Evolutionary conservation across 225 moss, liverwort and hornwort genomes (phyloP), one percentile per base, ranked within the genome.

Genomic region (Takakia lepidozioides): DNA sequence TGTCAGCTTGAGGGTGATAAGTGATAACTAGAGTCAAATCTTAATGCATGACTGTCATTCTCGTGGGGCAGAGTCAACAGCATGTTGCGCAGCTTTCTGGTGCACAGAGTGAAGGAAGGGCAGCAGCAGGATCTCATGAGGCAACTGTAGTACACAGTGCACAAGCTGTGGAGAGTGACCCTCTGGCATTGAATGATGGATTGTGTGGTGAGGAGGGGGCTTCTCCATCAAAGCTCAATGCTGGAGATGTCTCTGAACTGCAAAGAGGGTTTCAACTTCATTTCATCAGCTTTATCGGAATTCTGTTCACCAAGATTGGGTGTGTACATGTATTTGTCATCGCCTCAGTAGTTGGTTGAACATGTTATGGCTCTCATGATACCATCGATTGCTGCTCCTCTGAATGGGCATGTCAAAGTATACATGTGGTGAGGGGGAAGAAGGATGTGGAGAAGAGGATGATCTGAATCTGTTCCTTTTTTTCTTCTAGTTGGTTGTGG

Each of bases 221-320:
- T 13, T 19, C 19, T 16, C 16, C 19, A 10, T 19, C 22, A 10
- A 41, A 27, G 25, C 27, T 42, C 8, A 8, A 15, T 2, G 19
- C 14, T 17, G 64, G 67, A 41, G 67, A 67, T 43, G 41, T 73
- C 52, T 42, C 55, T 35, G 66, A 66, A 52, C 56, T 78, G 63
- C 78, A 70, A 57, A 60, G 69, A 38, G 69, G 78, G 29, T 70
- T 78, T 53, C 53, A 66, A 62, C 62, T 78, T 38, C 78, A 78
- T 52, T 78, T 78, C 65, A 78, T 78, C 55, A 52, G 58, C 26
- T 26, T 70, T 18, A 11, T 78, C 2, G 69, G 69, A 23, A 45
- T 63, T 24, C 42, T 73, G 48, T 73, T 66, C 56, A 66, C 62
- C 49, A 64, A 60, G 59, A 36, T 66, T 53, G 73, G 73, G 78